Conservation (phyloP, 495 filamentous ascomycete species). For the Tuber umbilicatum region DNA sequence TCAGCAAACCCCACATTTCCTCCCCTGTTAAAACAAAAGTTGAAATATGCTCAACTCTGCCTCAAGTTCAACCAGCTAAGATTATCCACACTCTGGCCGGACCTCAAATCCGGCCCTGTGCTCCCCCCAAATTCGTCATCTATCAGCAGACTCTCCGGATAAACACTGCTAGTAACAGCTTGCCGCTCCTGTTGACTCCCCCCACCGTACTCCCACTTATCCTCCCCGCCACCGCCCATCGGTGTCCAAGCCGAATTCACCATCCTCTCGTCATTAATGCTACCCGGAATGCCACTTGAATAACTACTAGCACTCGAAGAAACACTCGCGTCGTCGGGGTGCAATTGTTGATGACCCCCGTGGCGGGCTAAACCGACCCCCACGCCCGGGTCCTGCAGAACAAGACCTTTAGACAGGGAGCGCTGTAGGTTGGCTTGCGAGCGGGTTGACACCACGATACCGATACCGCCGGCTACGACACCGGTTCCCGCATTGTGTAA, state of each 20-base stretch:
- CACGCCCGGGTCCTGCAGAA: conserved; percentile 33
- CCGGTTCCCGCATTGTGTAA: conserved; percentile 33
- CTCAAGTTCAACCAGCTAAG: conserved; percentile 39
- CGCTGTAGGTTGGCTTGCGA: conserved; percentile 20
- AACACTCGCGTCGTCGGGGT: conserved; percentile 13
- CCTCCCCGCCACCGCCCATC: conserved; percentile 15
- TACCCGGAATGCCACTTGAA: conserved; percentile 36
- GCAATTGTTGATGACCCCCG: neutral
- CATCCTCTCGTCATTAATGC: conserved; percentile 18
- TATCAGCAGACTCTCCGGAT: conserved; percentile 27
- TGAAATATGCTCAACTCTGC: conserved; percentile 12
- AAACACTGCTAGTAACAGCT: conserved; percentile 33
- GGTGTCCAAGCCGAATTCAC: conserved; percentile 26
- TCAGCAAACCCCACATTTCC: neutral
- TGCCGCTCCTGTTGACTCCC: conserved; percentile 13
- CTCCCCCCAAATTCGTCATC: conserved; percentile 12
- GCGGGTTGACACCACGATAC: neutral
- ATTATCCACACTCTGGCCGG: conserved; percentile 28
- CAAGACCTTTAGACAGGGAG: conserved; percentile 32
- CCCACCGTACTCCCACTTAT: conserved; percentile 7
- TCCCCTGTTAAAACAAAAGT: conserved; percentile 4
- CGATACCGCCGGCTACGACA: conserved; percentile 26
- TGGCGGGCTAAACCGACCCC: conserved; percentile 18
- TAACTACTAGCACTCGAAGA: conserved; percentile 30
- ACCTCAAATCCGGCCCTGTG: conserved; percentile 13